A percentile compares a stretch with the other conserved stretches of the same genome.
Evolutionary conservation across 2,329 filamentous ascomycete species (phyloP).

Genomic region (Trichoderma citrinoviride): DNA sequence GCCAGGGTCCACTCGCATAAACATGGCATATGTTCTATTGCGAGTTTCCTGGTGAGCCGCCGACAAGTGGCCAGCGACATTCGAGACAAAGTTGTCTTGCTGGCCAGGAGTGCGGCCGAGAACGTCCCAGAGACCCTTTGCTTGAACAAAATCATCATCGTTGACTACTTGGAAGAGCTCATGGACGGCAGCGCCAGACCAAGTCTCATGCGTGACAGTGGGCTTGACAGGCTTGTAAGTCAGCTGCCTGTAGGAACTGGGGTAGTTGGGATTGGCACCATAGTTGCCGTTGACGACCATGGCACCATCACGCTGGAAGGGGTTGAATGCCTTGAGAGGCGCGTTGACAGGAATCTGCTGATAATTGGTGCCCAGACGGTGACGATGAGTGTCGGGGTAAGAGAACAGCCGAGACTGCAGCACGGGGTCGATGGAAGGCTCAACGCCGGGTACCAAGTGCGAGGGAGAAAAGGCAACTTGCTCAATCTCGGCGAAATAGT

Average conservation of each 20-base stretch:
- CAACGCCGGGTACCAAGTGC: slow-evolving; percentile 62
- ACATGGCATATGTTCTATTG: slow-evolving; percentile 60
- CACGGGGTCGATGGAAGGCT: slow-evolving; percentile 60
- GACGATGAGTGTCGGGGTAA: slow-evolving; percentile 61
- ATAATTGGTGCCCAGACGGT: slow-evolving; percentile 63
- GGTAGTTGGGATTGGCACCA: slow-evolving; percentile 58
- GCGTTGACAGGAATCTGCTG: slow-evolving; percentile 63
- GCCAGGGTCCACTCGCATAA: slow-evolving; percentile 51
- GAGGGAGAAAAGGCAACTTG: slow-evolving; percentile 65
- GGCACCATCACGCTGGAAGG: slow-evolving; percentile 69
- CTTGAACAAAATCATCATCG: slow-evolving; percentile 51
- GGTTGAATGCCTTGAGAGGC: slow-evolving; percentile 56
- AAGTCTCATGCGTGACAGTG: slow-evolving; percentile 46
- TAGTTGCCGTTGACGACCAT: slow-evolving; percentile 69
- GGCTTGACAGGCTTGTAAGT: slow-evolving; percentile 44
- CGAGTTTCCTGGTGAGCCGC: slow-evolving; percentile 54
- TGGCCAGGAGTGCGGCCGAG: slow-evolving; percentile 51
- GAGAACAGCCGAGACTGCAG: slow-evolving; percentile 60
- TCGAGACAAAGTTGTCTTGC: slow-evolving; percentile 60
- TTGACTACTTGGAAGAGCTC: slow-evolving; percentile 45
- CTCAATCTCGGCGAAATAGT: slow-evolving; percentile 70
- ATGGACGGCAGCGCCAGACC: slow-evolving; percentile 45
- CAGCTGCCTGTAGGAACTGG: slow-evolving; percentile 47
- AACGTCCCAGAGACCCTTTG: slow-evolving; percentile 48
- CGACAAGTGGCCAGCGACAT: slow-evolving; percentile 56